phyloP scores from a whole-genome alignment of 2,329 filamentous ascomycete species.

The Fusarium albidum region DNA sequence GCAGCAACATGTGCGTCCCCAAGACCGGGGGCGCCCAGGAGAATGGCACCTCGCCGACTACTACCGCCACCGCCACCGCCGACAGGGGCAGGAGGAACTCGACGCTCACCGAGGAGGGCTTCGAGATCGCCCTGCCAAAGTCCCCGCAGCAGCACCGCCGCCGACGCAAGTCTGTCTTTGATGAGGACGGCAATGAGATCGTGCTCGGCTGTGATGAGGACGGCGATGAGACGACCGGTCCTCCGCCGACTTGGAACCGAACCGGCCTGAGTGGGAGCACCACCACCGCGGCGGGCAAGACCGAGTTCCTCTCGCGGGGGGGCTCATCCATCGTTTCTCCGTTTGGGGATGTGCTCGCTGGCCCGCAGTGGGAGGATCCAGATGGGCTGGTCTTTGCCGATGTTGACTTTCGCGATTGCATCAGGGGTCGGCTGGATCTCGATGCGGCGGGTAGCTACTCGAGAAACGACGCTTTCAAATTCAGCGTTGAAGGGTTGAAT shows the following conservation, averaged over 20 bases:
- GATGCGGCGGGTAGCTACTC: slow-evolving; percentile 90
- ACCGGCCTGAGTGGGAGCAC: neutral
- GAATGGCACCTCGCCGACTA: slow-evolving; percentile 6
- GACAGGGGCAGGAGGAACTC: slow-evolving; percentile 43
- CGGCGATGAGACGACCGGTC: slow-evolving; percentile 19
- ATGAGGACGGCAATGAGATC: slow-evolving; percentile 65
- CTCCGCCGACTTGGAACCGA: slow-evolving; percentile 10
- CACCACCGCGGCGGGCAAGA: slow-evolving; percentile 31
- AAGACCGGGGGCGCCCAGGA: slow-evolving; percentile 12
- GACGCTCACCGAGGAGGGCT: slow-evolving; percentile 55
- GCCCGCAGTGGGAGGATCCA: slow-evolving; percentile 84
- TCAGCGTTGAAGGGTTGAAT: slow-evolving; percentile 66
- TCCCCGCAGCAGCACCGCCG: slow-evolving; percentile 34
- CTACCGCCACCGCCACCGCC: neutral
- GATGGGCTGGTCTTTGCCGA: slow-evolving; percentile 73
- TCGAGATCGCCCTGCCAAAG: slow-evolving; percentile 55
- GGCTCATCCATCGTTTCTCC: slow-evolving; percentile 86
- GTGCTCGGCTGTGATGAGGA: slow-evolving; percentile 50
- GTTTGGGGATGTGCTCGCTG: slow-evolving; percentile 79
- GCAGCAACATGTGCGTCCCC: slow-evolving; percentile 82
- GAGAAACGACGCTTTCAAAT: slow-evolving; percentile 70
- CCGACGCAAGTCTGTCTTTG: slow-evolving; percentile 54
- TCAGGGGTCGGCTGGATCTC: slow-evolving; percentile 80
- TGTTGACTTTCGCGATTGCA: slow-evolving; percentile 88
- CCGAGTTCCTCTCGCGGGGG: slow-evolving; percentile 71